phyloP scores from a whole-genome alignment of 768 basidiomycete genomes.

The Paxillus rubicundulus region DNA sequence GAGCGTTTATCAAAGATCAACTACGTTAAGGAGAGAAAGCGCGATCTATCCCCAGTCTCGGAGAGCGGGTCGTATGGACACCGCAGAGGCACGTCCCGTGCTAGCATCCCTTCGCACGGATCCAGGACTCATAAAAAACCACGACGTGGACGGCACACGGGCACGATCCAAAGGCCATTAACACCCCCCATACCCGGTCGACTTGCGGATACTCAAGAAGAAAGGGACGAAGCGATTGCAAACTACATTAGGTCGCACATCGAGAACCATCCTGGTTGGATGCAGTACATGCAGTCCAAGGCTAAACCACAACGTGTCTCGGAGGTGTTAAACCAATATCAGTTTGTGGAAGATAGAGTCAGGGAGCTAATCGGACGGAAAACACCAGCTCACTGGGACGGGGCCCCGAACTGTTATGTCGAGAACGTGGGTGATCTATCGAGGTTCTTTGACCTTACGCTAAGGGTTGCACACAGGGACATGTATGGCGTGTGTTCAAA shows the following conservation, averaged over 20 bases:
- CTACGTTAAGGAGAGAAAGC: constrained; percentile 9
- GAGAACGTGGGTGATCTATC: constrained; percentile 39
- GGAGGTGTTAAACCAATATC: constrained; percentile 48
- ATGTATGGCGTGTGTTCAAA: constrained; percentile 52
- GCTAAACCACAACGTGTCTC: constrained; percentile 39
- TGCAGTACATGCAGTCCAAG: constrained; percentile 44
- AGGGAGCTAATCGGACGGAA: constrained; percentile 43
- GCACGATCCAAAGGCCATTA: constrained; percentile 7
- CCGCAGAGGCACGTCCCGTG: neutral
- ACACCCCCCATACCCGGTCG: constrained; percentile 28
- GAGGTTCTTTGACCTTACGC: neutral
- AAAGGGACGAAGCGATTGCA: constrained; percentile 41
- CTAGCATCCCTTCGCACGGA: neutral
- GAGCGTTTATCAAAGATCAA: constrained; percentile 26
- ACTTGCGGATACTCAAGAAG: constrained; percentile 35
- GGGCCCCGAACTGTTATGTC: constrained; percentile 37
- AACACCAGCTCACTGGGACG: constrained; percentile 42
- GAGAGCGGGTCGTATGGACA: constrained; percentile 18
- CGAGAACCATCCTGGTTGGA: constrained; percentile 44
- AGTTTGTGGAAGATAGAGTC: constrained; percentile 49
- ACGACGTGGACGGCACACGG: neutral
- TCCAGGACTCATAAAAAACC: neutral
- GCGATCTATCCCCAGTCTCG: constrained; percentile 14
- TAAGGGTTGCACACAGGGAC: constrained; percentile 27
- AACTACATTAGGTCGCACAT: constrained; percentile 44